Percentiles rank a stretch among this genome's conserved stretches.
Conservation (phyloP, 1,139 yeast genomes). For the Pichia sp. region DNA sequence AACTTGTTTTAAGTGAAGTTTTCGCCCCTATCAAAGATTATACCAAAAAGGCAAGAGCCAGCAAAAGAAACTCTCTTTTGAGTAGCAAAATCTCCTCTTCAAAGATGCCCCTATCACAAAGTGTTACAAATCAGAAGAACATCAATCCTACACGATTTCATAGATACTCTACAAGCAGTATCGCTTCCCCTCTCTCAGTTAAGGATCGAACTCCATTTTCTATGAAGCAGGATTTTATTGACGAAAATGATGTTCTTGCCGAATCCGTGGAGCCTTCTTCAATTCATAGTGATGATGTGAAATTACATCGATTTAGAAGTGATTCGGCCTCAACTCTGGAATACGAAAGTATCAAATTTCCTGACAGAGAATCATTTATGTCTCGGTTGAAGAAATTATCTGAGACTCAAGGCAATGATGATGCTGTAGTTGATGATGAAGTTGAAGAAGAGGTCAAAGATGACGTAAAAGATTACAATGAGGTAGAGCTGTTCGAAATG, state of each 20-base stretch:
- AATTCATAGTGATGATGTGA: conserved; percentile 18
- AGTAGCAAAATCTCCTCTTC: conserved; percentile 11
- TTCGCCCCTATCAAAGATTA: conserved; percentile 45
- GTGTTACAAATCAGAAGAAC: not conserved
- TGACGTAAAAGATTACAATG: not conserved
- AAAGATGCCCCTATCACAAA: conserved; percentile 10
- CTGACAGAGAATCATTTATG: conserved; percentile 15
- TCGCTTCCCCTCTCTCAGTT: conserved; percentile 7
- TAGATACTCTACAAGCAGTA: conserved; percentile 25
- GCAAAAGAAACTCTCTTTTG: conserved; percentile 10
- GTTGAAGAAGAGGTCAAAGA: conserved; percentile 17
- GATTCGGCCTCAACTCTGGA: conserved; percentile 7
- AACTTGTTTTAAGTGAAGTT: conserved; percentile 60
- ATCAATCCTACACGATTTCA: conserved; percentile 10
- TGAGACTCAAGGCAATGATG: conserved; percentile 10
- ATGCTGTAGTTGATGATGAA: conserved; percentile 23
- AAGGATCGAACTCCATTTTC: not conserved
- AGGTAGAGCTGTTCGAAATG: conserved; percentile 8
- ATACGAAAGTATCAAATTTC: conserved; percentile 28
- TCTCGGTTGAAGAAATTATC: conserved; percentile 12
- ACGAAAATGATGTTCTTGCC: not conserved
- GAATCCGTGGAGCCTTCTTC: conserved; percentile 15
- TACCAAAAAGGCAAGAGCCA: conserved; percentile 18
- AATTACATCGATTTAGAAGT: conserved; percentile 12
- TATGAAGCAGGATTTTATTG: conserved; percentile 1